phyloP scores from a whole-genome alignment of 2,329 filamentous ascomycete species.

The Colletotrichum godetiae region DNA sequence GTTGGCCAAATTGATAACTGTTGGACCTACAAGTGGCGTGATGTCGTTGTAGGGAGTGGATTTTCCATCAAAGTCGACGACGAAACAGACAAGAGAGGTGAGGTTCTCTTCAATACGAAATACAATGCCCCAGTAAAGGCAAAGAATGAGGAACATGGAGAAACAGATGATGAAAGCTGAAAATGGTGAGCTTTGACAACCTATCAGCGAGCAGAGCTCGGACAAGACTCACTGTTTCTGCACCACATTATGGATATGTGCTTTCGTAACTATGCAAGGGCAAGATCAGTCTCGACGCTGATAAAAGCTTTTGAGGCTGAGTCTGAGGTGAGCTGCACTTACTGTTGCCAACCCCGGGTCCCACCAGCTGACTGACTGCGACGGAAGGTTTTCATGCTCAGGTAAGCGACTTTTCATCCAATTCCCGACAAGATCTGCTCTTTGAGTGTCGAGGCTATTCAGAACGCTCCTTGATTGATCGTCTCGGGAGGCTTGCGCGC shows the following conservation, averaged over 20 bases:
- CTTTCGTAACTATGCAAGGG: neutral
- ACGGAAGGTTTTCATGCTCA: conserved; percentile 5
- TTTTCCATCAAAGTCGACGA: conserved; percentile 22
- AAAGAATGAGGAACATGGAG: conserved; percentile 3
- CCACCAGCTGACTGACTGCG: conserved; percentile 28
- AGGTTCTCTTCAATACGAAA: conserved; percentile 22
- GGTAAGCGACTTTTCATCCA: conserved; percentile 16
- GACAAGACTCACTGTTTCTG: conserved; percentile 8
- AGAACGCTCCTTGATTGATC: neutral
- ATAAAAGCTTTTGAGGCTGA: neutral
- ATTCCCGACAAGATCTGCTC: neutral
- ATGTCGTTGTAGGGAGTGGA: neutral
- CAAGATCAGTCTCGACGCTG: neutral
- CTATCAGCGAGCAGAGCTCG: neutral
- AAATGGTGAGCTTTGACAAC: neutral
- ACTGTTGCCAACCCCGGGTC: conserved; percentile 14
- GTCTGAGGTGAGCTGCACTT: neutral
- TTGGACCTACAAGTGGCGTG: neutral
- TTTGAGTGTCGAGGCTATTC: neutral
- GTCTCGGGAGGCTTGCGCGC: neutral
- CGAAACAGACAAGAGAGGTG: conserved; percentile 11
- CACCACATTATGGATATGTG: conserved; percentile 23
- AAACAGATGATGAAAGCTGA: conserved; percentile 20
- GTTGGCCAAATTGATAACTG: conserved; percentile 4
- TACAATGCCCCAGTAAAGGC: conserved; percentile 22